phyloP scores from a whole-genome alignment of 257 asterid species.

The Solanum chmielewskii region DNA sequence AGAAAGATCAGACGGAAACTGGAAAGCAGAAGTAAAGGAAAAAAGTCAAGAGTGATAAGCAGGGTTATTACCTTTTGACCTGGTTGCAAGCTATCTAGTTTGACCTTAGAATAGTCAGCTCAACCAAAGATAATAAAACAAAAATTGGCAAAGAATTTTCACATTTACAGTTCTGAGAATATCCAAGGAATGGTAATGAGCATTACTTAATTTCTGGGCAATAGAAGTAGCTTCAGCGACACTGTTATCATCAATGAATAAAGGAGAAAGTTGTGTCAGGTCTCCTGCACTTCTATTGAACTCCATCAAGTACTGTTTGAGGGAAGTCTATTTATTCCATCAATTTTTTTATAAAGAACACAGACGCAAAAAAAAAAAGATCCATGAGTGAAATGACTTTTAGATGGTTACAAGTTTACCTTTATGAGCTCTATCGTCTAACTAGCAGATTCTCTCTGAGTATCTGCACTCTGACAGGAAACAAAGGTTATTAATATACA shows the following conservation, averaged over 20 bases:
- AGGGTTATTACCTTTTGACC: neutral
- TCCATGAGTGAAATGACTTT: neutral
- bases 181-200: no score
- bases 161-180: neutral
- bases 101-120: neutral
- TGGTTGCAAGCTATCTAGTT: neutral
- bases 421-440: conserved; percentile 97
- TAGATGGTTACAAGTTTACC: conserved; percentile 25
- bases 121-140: neutral
- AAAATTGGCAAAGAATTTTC: neutral
- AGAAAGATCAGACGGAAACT: neutral
- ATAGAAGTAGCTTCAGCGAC: neutral
- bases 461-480: conserved; percentile 39
- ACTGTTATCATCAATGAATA: conserved; percentile 88
- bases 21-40: neutral
- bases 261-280: conserved; percentile 52
- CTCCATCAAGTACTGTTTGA: conserved; percentile 95
- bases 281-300: conserved; percentile 45
- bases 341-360: neutral
- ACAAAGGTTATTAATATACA: neutral
- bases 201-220: no score
- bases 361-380: neutral
- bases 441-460: conserved; percentile 96
- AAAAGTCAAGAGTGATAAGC: neutral
- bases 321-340: neutral